Conservation (phyloP, 176 grass and related monocot species). For the Cenchrus americanus region DNA sequence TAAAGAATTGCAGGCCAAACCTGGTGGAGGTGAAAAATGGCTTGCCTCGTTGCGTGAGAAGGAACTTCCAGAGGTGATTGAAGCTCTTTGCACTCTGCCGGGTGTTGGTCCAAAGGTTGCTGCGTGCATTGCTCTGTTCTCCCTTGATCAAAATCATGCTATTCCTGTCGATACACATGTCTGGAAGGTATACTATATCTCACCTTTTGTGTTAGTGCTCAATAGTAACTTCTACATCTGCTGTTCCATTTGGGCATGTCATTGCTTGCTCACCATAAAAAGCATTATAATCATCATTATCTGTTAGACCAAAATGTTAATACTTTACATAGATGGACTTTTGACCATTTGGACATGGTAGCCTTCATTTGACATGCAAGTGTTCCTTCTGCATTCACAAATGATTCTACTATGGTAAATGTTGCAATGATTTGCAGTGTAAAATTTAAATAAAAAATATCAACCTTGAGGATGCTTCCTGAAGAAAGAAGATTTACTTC, state of each 20-base stretch:
- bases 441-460: background rate
- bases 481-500: background rate
- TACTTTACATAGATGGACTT: background rate
- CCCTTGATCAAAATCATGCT: conserved; percentile 91
- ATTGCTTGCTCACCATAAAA: background rate
- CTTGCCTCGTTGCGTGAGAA: conserved; percentile 64
- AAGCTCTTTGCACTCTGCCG: conserved; percentile 86
- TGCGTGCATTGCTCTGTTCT: conserved; percentile 92
- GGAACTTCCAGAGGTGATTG: conserved; percentile 72
- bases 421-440: background rate
- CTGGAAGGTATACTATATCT: conserved; percentile 69
- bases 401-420: background rate
- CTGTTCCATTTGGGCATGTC: background rate
- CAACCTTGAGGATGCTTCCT: background rate
- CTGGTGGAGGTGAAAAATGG: conserved; percentile 82
- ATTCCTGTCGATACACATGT: conserved; percentile 97
- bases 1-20: conserved; percentile 68
- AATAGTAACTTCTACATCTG: background rate
- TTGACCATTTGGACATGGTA: conserved; percentile 4
- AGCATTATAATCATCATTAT: background rate
- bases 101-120: conserved; percentile 96
- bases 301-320: conserved; percentile 3
- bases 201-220: background rate
- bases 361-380: conserved; percentile 13
- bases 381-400: conserved; percentile 8